phyloP scores from a whole-genome alignment of 176 grass and related monocot genomes.

The Saccharum spontaneum region DNA sequence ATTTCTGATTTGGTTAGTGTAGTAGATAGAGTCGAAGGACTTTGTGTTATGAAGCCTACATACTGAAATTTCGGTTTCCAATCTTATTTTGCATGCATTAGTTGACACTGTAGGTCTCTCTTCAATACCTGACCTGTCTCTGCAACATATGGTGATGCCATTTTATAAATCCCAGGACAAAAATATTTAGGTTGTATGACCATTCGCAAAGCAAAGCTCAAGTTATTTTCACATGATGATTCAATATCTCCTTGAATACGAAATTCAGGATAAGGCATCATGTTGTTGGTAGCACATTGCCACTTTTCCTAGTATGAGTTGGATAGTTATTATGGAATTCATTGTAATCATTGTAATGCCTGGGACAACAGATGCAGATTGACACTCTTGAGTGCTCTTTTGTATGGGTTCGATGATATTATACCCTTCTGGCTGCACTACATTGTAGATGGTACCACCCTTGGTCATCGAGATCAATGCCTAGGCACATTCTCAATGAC shows the following conservation, averaged over 20 bases:
- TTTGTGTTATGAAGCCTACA: neutral
- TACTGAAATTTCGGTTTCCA: neutral
- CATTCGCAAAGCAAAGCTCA: neutral
- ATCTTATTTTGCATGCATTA: neutral
- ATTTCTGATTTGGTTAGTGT: neutral
- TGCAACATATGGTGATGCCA: neutral
- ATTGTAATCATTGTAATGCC: neutral
- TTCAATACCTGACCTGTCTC: neutral
- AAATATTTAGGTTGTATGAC: neutral
- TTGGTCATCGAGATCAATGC: neutral
- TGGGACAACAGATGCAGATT: neutral
- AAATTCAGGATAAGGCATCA: neutral
- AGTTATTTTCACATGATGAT: neutral
- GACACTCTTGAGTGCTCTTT: neutral
- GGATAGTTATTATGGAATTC: neutral
- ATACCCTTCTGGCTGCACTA: neutral
- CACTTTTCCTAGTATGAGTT: neutral
- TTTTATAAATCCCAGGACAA: neutral
- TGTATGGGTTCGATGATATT: neutral
- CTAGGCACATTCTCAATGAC: neutral
- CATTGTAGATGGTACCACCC: neutral
- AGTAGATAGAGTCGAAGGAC: neutral
- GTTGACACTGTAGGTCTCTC: neutral
- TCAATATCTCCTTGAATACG: neutral
- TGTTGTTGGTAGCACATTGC: neutral